Conservation (phyloP, 169 alveolate genomes). For the Plasmodium chabaudi region DNA sequence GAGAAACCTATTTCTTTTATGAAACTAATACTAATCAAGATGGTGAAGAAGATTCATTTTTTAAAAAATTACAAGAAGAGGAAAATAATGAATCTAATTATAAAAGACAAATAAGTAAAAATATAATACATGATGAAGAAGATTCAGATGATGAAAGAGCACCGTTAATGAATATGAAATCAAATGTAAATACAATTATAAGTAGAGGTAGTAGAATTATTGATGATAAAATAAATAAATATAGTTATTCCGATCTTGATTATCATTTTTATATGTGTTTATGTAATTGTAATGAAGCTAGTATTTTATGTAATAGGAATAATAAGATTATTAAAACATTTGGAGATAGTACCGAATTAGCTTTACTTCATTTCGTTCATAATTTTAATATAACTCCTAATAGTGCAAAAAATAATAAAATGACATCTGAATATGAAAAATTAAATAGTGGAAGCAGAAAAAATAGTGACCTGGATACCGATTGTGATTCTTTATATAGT, state of each 20-base stretch:
- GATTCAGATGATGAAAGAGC: constrained; percentile 4
- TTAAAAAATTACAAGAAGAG: constrained; percentile 12
- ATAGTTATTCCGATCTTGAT: constrained; percentile 46
- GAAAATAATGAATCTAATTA: background rate
- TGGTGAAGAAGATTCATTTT: constrained; percentile 26
- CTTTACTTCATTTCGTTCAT: constrained; percentile 59
- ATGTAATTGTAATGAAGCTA: constrained; percentile 66
- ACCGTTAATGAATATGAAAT: constrained; percentile 18
- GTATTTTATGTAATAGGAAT: constrained; percentile 33
- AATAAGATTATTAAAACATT: constrained; percentile 51
- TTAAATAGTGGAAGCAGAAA: background rate
- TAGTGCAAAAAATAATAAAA: constrained; percentile 23
- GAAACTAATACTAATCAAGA: constrained; percentile 30
- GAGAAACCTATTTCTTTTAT: constrained; percentile 77
- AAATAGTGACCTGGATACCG: background rate
- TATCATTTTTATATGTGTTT: constrained; percentile 68
- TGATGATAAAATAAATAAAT: constrained; percentile 66
- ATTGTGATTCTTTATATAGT: background rate
- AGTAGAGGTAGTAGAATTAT: constrained; percentile 71
- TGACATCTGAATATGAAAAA: constrained; percentile 69
- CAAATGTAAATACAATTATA: constrained; percentile 52
- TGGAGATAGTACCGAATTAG: constrained; percentile 77
- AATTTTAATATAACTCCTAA: constrained; percentile 47
- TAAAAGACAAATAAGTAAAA: background rate
- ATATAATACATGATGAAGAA: background rate